Percentiles rank a stretch among this genome's conserved stretches.
Conservation (phyloP, 257 asterid species). For the Solanum chiquidenum region DNA sequence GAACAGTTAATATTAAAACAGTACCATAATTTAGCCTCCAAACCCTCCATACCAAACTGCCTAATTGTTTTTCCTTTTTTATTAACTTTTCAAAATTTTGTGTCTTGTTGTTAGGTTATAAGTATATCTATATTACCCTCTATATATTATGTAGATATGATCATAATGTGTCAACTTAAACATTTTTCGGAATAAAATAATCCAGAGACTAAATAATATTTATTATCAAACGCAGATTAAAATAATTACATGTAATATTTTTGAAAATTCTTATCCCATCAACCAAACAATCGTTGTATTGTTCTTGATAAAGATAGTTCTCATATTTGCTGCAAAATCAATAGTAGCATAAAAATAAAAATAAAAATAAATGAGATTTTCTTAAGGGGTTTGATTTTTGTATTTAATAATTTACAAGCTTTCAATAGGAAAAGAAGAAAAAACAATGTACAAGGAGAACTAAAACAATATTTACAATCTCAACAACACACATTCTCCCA, state of each 20-base stretch:
- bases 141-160: not conserved
- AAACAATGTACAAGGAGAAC: not conserved
- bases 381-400: not conserved
- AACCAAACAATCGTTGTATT: not conserved
- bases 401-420: not conserved
- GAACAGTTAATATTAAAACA: not conserved
- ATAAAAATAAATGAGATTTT: not conserved
- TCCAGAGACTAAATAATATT: not conserved
- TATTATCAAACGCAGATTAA: not conserved
- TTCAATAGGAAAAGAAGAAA: not conserved
- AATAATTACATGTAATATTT: not conserved
- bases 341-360: not conserved
- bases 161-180: not conserved
- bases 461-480: not conserved
- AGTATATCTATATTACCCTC: not conserved
- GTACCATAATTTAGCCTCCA: not conserved
- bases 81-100: not conserved
- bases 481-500: not conserved
- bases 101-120: not conserved
- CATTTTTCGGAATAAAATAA: not conserved
- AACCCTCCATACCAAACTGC: not conserved
- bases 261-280: not conserved
- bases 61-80: not conserved
- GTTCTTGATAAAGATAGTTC: not conserved
- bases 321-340: not conserved